These are phyloP conservation scores for Raffaelea arxii DNA, from an alignment of 2,329 filamentous ascomycete genomes.

Conservation along the genomic window DNA sequence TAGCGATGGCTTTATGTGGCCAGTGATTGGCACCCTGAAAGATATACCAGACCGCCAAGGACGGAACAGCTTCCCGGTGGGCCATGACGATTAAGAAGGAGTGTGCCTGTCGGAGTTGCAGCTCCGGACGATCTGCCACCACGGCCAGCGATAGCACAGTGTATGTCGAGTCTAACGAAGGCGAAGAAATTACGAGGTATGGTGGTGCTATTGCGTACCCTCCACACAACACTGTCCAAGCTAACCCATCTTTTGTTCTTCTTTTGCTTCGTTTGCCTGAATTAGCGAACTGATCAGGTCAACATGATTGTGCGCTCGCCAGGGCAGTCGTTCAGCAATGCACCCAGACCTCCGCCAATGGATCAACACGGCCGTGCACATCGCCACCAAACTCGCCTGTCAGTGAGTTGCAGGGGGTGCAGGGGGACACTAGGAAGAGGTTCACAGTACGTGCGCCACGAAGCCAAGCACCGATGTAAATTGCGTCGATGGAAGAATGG, in stretches of 20 bases:
- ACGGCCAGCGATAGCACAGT: constrained; percentile 8
- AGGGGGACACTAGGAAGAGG: constrained; percentile 7
- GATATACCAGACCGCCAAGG: constrained; percentile 8
- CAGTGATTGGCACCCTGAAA: constrained; percentile 5
- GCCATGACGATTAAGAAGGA: constrained; percentile 11
- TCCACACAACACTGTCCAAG: too few relatives aligned
- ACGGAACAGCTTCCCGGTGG: constrained; percentile 6
- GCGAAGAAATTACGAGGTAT: constrained; percentile 6
- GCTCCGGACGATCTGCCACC: constrained; percentile 4
- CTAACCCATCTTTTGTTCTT: too few relatives aligned
- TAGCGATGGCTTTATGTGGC: constrained; percentile 12
- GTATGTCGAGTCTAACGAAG: constrained; percentile 4
- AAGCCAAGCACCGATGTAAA: constrained; percentile 3
- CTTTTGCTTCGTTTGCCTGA: background rate
- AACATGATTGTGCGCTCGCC: constrained; percentile 7
- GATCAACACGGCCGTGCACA: constrained; percentile 6
- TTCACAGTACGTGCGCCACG: constrained; percentile 9
- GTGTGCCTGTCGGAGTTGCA: constrained; percentile 6
- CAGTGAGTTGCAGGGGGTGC: constrained; percentile 8
- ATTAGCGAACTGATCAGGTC: constrained; percentile 7
- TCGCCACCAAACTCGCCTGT: constrained; percentile 9
- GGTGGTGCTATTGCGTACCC: background rate
- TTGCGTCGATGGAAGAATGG: constrained; percentile 13
- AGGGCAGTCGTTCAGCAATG: constrained; percentile 4
- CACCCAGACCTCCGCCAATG: constrained; percentile 12